Evolutionary conservation across 106 monocot genomes (phyloP).

Genomic region (Allium sativum): DNA sequence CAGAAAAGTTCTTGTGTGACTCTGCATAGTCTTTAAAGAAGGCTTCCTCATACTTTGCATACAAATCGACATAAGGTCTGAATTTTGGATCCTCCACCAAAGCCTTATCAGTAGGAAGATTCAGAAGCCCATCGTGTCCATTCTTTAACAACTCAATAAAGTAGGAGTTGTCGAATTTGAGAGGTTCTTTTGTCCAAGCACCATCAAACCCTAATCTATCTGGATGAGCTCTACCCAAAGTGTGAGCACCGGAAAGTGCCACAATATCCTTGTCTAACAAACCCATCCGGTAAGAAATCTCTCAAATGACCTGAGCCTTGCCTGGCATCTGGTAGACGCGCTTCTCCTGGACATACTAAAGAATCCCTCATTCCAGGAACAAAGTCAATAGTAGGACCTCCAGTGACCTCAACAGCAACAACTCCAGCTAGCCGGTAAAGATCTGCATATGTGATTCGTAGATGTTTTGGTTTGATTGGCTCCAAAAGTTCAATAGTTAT

Average conservation of each 20-base stretch:
- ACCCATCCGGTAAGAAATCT: too few species aligned
- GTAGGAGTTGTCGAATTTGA: conserved; percentile 95
- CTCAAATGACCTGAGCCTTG: too few species aligned
- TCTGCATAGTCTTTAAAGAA: conserved; percentile 94
- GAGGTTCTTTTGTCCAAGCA: conserved; percentile 85
- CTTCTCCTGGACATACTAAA: too few species aligned
- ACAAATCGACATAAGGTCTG: conserved; percentile 66
- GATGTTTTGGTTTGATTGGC: conserved; percentile 63
- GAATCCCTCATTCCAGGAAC: too few species aligned
- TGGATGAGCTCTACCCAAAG: conserved; percentile 79
- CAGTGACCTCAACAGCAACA: too few species aligned
- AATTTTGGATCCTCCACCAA: conserved; percentile 65
- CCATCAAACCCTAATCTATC: conserved; percentile 98
- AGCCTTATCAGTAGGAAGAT: conserved; percentile 93
- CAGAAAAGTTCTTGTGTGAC: conserved; percentile 94
- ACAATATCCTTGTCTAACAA: too few species aligned
- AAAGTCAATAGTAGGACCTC: too few species aligned
- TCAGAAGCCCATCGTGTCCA: conserved; percentile 62
- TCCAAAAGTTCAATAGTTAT: conserved; percentile 54
- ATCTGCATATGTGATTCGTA: conserved; percentile 81
- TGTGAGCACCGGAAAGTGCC: conserved; percentile 69
- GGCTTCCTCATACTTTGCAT: conserved; percentile 94
- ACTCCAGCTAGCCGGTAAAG: conserved; percentile 71
- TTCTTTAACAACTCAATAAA: conserved; percentile 83
- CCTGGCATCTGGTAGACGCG: too few species aligned